Conservation (phyloP, 2,329 filamentous ascomycete species). For the Claviceps paspali region DNA sequence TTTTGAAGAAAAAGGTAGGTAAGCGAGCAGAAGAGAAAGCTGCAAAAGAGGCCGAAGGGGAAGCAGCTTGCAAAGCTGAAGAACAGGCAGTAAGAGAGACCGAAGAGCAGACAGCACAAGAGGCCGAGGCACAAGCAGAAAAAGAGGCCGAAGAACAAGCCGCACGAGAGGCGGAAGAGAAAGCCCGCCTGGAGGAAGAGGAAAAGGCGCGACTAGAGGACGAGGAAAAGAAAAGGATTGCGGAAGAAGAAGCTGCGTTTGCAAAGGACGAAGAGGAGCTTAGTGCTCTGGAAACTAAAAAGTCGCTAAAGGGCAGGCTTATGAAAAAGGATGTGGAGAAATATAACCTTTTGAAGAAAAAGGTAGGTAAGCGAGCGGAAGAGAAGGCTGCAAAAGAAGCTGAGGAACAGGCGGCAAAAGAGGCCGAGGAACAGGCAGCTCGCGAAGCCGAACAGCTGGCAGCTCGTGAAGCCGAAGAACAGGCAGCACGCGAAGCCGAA, state of each 20-base stretch:
- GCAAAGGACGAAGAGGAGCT: conserved; percentile 23
- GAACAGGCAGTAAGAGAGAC: conserved; percentile 24
- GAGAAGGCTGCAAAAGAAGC: conserved; percentile 12
- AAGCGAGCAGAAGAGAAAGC: conserved; percentile 19
- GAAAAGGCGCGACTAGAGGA: conserved; percentile 14
- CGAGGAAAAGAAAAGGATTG: conserved; percentile 12
- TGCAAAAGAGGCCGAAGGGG: conserved; percentile 15
- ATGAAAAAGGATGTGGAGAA: conserved; percentile 31
- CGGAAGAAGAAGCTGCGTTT: conserved; percentile 11
- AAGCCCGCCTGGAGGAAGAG: conserved; percentile 14
- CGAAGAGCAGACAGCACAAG: conserved; percentile 14
- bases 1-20: conserved; percentile 19
- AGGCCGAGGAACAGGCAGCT: conserved; percentile 24
- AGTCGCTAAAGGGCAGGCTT: conserved; percentile 31
- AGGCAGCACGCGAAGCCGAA: not conserved
- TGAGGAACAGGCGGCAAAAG: conserved; percentile 17
- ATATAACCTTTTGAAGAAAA: conserved; percentile 21
- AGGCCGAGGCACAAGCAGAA: not conserved
- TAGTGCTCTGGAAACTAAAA: conserved; percentile 29
- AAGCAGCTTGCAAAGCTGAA: conserved; percentile 20
- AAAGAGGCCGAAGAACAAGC: not conserved
- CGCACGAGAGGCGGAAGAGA: not conserved
- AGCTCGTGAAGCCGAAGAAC: not conserved
- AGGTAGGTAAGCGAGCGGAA: conserved; percentile 20
- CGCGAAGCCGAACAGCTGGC: conserved; percentile 21